Base-by-base conservation (phyloP, 495 filamentous ascomycete species). In the Physcia stellaris region DNA sequence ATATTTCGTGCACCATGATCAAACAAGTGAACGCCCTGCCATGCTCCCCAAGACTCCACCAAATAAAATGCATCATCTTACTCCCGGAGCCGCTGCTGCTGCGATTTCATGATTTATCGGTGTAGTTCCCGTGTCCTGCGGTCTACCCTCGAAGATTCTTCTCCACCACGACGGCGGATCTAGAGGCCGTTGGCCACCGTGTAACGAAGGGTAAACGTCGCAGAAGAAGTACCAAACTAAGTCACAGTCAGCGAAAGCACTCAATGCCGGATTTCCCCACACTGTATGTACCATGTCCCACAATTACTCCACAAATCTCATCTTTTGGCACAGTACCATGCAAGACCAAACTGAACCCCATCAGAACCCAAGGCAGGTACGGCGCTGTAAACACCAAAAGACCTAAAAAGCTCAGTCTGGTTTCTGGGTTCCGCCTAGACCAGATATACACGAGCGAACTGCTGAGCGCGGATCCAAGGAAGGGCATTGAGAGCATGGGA, bases 391-490 rank as follows among this genome's bases (percentile, higher is more conserved):
- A 98, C 5, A 86, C 80, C 37, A 96, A 52, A 39, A 98, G 45
- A 1, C 90, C 92, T 26, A 98, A 57, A 58, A 98, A 93, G 58
- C 84, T 93, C 20, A 98, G 66, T 29, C 83, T 70, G 9, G 86
- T 86, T 42, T 93, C 83, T 3, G 90, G 90, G 58, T 98, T 96
- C 35, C 88, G 74, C 20, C 92, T 71, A 42, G 86, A 86, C 90
- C 90, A 98, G 54, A 98, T 93, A 56, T 98, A 98, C n/a, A 95
- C 87, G 35, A 98, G 63, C 7, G 78, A 88, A 30, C 82, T 88
- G 5, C 81, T 90, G 12, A 96, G 68, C 13, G 92, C 83, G 22
- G 83, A 79, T 23, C 90, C 90, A 9, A 98, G 75, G 62, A 94
- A 98, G 0, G 83, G 84, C 61, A 95, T 83, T 22, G 79, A 82